Base-by-base conservation (phyloP, 495 filamentous ascomycete species). In the Neurospora sp. region DNA sequence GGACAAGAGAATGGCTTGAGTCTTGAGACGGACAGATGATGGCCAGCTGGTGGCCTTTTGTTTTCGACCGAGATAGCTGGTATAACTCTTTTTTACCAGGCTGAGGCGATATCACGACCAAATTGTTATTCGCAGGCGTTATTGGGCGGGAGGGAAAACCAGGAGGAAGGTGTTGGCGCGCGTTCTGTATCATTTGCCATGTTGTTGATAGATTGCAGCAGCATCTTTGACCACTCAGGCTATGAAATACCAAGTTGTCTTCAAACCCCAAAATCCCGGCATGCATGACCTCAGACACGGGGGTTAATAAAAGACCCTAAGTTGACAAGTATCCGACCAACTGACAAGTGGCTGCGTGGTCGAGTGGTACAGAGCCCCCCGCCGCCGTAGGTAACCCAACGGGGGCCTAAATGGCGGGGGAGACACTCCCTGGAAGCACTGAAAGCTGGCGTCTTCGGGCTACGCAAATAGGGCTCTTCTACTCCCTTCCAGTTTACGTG, bases 1-100 rank as follows among this genome's bases (percentile, higher is more conserved):
- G 39, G 85, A 86, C 73, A 85, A 81, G 75, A 76, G 85, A 75
- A 80, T 85, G 72, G 76, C 72, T 1, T 79, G 69, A 77, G n/a
- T 31, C 46, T 27, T 59, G 3, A 14, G 12, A 16, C 14, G 23
- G 54, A 37, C 54, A 66, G 54, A 66, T 37, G 48, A 59, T 27
- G 20, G 48, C 20, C 48, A 59, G 11, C 5, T 59, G 48, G 48
- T 27, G 48, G 20, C 20, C 5, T 59, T 27, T 66, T 35, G 54
- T 66, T 66, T 62, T 35, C 12, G 27, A 62, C 27, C 54, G 54
- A 31, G 54, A 31, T 16, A 62, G 54, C 54, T 31, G 54, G 54
- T 23, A 62, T 62, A 31, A 6, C 54, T 62, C 54, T 66, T 66
- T 66, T 31, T 18, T 9, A 66, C 6, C 35, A 18, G 31, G 54